Conservation (phyloP, 148 eudicot species). For the Arbutus unedo region DNA sequence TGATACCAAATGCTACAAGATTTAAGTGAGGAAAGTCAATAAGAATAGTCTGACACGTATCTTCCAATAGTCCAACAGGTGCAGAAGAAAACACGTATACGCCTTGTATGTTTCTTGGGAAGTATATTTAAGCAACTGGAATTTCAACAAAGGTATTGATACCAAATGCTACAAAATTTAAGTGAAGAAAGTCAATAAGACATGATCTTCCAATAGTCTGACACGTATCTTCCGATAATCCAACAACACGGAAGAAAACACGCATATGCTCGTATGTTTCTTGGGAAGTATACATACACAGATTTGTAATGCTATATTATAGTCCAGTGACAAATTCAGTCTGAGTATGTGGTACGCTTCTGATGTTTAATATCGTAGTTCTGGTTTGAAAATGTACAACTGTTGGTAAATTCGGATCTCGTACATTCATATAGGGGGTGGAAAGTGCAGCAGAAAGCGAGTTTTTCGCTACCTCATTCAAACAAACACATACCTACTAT, state of each 20-base stretch:
- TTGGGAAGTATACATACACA: too few relatives aligned
- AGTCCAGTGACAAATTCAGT: not conserved
- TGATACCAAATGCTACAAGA: not conserved
- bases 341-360: not conserved
- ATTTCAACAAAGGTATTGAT: not conserved
- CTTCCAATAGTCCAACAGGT: not conserved
- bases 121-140: not conserved
- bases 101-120: too few relatives aligned
- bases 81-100: not conserved
- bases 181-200: not conserved
- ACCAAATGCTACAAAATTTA: not conserved
- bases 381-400: not conserved
- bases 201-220: too few relatives aligned
- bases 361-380: not conserved
- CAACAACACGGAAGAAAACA: not conserved
- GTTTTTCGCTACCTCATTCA: not conserved
- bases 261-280: too few relatives aligned
- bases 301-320: not conserved
- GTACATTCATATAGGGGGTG: not conserved
- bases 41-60: too few relatives aligned
- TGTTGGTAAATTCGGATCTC: not conserved
- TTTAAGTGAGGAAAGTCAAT: not conserved
- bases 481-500: not conserved
- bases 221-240: not conserved
- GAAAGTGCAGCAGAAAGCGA: not conserved